Percentiles rank a stretch among this genome's conserved stretches.
These are phyloP conservation scores for Colletotrichum sp. DNA, from an alignment of 2,329 filamentous ascomycete genomes.

Conservation along the genomic window DNA sequence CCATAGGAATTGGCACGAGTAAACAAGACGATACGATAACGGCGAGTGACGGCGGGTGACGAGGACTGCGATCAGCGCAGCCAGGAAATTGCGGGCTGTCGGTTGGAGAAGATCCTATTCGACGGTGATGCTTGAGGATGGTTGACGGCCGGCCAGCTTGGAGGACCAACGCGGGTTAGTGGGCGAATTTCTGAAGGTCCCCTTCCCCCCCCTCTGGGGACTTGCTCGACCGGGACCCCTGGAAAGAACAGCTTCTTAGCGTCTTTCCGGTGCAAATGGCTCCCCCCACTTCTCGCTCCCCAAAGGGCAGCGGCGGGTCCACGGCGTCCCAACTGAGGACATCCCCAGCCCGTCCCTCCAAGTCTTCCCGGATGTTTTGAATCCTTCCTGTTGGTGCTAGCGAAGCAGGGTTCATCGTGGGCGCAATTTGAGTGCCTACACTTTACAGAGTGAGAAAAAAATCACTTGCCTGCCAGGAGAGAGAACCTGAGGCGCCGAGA, in stretches of 20 bases:
- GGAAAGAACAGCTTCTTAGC: not conserved
- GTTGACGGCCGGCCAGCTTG: not conserved
- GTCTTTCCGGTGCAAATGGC: not conserved
- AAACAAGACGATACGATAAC: not conserved
- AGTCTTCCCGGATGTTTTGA: not conserved
- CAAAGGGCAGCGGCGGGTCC: constrained; percentile 4
- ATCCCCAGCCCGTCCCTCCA: not conserved
- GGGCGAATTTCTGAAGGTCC: not conserved
- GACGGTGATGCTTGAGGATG: not conserved
- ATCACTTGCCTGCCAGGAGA: not conserved
- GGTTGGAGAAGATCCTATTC: constrained; percentile 13
- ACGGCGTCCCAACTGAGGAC: not conserved
- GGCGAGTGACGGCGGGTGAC: not conserved
- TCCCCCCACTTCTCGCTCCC: not conserved
- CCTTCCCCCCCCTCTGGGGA: not conserved
- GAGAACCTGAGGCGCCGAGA: not conserved
- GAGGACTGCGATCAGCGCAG: constrained; percentile 16
- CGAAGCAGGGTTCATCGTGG: not conserved
- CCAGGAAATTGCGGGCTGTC: constrained; percentile 18
- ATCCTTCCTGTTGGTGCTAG: constrained; percentile 3
- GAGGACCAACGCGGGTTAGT: not conserved
- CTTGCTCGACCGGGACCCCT: not conserved
- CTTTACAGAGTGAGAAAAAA: not conserved
- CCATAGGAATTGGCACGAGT: not conserved
- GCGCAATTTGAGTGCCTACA: not conserved